These are phyloP conservation scores for Suillus weaverae DNA, from an alignment of 768 basidiomycete species.

Conservation along the genomic window DNA sequence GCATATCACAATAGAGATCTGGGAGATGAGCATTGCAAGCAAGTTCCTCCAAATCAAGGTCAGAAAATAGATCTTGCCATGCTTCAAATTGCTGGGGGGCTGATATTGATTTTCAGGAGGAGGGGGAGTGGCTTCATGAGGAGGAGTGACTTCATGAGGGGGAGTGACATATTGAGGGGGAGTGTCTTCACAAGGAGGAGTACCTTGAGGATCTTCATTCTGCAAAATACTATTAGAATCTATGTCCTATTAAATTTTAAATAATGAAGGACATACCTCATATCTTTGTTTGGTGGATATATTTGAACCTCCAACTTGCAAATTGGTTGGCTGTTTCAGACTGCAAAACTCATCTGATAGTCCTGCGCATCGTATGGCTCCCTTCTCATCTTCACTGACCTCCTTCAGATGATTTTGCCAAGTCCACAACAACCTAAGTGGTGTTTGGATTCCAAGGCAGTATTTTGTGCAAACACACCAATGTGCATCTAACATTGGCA, in stretches of 20 bases:
- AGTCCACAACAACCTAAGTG: too few species aligned
- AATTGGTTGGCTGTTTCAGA: background rate
- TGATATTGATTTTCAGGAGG: background rate
- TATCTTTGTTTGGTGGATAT: background rate
- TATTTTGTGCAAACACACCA: background rate
- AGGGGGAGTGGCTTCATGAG: too few species aligned
- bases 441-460: constrained; percentile 11
- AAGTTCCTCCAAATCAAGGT: background rate
- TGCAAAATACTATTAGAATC: background rate
- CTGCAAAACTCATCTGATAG: background rate
- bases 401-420: background rate
- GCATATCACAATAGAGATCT: background rate
- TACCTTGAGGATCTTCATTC: too few species aligned
- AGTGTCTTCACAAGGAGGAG: too few species aligned
- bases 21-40: background rate
- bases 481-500: background rate
- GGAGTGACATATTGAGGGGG: too few species aligned
- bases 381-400: background rate
- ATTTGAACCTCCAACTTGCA: background rate
- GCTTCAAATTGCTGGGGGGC: background rate
- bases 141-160: too few species aligned
- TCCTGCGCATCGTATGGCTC: background rate
- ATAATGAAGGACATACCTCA: background rate
- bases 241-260: background rate
- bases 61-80: background rate